phyloP scores from a whole-genome alignment of 176 grass and related monocot species.

The Pharus latifolius region DNA sequence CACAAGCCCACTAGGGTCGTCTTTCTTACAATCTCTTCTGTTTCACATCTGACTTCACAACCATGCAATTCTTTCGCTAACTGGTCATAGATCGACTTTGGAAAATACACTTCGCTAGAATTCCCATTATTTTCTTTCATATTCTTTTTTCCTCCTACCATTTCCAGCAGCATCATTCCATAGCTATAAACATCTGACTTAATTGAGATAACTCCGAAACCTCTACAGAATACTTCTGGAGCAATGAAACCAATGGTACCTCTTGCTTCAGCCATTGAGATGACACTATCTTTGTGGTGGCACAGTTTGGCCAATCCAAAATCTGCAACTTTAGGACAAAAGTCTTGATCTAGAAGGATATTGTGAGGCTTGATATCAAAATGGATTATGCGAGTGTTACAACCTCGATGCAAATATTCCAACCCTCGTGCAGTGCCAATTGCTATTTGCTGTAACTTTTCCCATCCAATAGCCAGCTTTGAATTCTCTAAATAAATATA shows the following conservation, averaged over 20 bases:
- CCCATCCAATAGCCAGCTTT: slow-evolving; percentile 27
- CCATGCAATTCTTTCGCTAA: neutral
- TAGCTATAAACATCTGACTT: slow-evolving; percentile 47
- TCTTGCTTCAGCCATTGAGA: slow-evolving; percentile 41
- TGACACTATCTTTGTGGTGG: slow-evolving; percentile 22
- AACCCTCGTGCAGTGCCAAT: slow-evolving; percentile 31
- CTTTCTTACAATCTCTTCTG: neutral
- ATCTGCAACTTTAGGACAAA: slow-evolving; percentile 45
- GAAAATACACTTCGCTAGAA: slow-evolving; percentile 2
- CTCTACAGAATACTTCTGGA: slow-evolving; percentile 41
- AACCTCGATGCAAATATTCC: slow-evolving; percentile 43
- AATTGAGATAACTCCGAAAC: slow-evolving; percentile 22
- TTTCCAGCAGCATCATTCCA: slow-evolving; percentile 47
- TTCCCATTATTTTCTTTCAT: neutral
- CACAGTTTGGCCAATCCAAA: slow-evolving; percentile 52
- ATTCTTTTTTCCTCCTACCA: slow-evolving; percentile 38
- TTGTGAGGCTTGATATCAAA: slow-evolving; percentile 58
- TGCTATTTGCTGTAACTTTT: slow-evolving; percentile 31
- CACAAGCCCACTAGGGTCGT: slow-evolving; percentile 4
- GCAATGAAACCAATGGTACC: slow-evolving; percentile 51
- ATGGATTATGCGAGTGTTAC: slow-evolving; percentile 39
- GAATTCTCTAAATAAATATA: slow-evolving; percentile 31
- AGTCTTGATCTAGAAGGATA: slow-evolving; percentile 38
- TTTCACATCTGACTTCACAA: neutral
- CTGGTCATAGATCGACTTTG: neutral